phyloP scores from a whole-genome alignment of 768 basidiomycete species.

The Tylopilus sp. region DNA sequence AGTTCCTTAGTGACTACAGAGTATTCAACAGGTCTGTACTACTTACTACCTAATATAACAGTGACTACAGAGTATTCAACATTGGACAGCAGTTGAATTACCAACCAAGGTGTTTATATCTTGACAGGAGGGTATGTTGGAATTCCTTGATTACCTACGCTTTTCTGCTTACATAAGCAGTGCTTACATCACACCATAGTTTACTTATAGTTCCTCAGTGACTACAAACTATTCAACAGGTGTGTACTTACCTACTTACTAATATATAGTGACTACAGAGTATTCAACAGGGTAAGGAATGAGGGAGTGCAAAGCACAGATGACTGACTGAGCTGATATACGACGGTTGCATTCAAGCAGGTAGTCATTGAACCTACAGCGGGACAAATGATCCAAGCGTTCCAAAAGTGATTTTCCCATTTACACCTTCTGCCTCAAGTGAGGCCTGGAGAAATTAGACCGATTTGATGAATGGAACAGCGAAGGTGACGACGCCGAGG shows the following conservation, averaged over 20 bases:
- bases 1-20: too few species aligned
- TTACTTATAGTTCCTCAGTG: too few species aligned
- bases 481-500: constrained; percentile 85
- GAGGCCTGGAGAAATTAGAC: constrained; percentile 85
- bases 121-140: constrained; percentile 35
- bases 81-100: constrained; percentile 48
- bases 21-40: too few species aligned
- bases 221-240: too few species aligned
- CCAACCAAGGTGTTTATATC: constrained; percentile 83
- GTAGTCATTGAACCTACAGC: constrained; percentile 51
- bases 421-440: constrained; percentile 42
- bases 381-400: constrained; percentile 87
- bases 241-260: too few species aligned
- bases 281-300: too few species aligned
- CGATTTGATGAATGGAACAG: constrained; percentile 85
- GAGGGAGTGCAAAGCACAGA: background rate
- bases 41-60: too few species aligned
- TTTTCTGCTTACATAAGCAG: too few species aligned
- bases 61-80: too few species aligned
- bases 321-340: constrained; percentile 80
- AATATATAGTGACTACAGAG: too few species aligned
- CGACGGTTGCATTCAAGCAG: constrained; percentile 79
- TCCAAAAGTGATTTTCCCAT: constrained; percentile 77
- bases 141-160: too few species aligned
- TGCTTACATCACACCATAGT: too few species aligned